Evolutionary conservation across 1,284 basidiomycete genomes (phyloP).

Genomic region (Trichosporon inkin): DNA sequence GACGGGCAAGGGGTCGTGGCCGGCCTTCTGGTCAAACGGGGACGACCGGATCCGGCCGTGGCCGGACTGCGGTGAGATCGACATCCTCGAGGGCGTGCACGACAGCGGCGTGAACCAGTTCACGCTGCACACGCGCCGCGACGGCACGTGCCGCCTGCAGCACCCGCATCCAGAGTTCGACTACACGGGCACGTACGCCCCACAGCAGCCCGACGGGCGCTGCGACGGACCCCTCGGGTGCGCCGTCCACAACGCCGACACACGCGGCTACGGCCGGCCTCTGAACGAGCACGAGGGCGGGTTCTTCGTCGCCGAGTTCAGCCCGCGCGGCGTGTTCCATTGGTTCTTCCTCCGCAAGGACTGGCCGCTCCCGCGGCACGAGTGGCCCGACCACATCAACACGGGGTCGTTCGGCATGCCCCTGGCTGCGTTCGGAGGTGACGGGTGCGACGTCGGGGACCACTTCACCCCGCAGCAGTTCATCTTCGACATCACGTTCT

Average conservation of each 20-base stretch:
- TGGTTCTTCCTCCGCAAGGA: neutral
- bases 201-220: neutral
- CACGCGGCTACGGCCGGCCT: neutral
- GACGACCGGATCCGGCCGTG: neutral
- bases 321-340: neutral
- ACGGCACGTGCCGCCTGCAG: neutral
- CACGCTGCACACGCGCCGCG: neutral
- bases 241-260: neutral
- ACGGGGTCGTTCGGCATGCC: neutral
- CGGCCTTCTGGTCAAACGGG: neutral
- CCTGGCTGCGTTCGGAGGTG: neutral
- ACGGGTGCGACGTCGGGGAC: neutral
- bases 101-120: neutral
- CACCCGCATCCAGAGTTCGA: neutral
- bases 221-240: neutral
- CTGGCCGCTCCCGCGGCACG: neutral
- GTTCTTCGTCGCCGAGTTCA: neutral
- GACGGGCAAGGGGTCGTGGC: neutral
- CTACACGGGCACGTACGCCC: neutral
- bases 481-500: constrained; percentile 5
- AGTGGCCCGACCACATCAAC: neutral
- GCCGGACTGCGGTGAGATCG: constrained; percentile 1
- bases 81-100: constrained; percentile 1
- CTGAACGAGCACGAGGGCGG: neutral
- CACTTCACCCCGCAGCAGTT: constrained; percentile 4